Evolutionary conservation across 1,139 yeast genomes (phyloP).

Genomic region (Suhomyces panamericanus): DNA sequence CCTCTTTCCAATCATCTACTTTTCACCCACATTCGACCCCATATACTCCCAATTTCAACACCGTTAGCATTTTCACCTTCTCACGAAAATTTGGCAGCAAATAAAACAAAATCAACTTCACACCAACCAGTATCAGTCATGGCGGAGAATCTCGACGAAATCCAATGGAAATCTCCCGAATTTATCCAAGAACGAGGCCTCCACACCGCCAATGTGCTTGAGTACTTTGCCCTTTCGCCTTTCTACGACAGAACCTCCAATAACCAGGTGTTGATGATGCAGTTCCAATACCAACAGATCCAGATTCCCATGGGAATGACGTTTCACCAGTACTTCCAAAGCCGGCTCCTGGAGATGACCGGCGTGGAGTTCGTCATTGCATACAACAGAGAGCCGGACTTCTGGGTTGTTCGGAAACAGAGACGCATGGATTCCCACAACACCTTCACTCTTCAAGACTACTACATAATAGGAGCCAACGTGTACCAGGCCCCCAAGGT

Average conservation of each 20-base stretch:
- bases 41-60: no score
- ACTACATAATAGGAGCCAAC: constrained; percentile 87
- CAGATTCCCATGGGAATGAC: constrained; percentile 40
- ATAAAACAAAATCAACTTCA: not conserved
- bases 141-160: constrained; percentile 64
- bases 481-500: constrained; percentile 83
- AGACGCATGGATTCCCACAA: constrained; percentile 54
- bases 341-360: constrained; percentile 70
- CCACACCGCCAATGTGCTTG: constrained; percentile 85
- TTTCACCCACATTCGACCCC: no score
- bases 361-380: constrained; percentile 85
- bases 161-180: constrained; percentile 97
- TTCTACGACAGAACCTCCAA: constrained; percentile 92
- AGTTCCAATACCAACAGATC: constrained; percentile 76
- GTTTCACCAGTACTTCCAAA: constrained; percentile 35
- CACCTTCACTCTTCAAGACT: constrained; percentile 61
- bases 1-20: no score
- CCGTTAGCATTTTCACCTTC: not conserved
- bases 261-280: constrained; percentile 95
- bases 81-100: not conserved
- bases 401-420: constrained; percentile 89
- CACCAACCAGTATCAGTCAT: not conserved
- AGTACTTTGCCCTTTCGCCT: constrained; percentile 90
- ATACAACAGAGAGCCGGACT: constrained; percentile 79
- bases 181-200: constrained; percentile 91